Conservation (phyloP, 768 basidiomycete genomes). For the Boletus subparvulus region DNA sequence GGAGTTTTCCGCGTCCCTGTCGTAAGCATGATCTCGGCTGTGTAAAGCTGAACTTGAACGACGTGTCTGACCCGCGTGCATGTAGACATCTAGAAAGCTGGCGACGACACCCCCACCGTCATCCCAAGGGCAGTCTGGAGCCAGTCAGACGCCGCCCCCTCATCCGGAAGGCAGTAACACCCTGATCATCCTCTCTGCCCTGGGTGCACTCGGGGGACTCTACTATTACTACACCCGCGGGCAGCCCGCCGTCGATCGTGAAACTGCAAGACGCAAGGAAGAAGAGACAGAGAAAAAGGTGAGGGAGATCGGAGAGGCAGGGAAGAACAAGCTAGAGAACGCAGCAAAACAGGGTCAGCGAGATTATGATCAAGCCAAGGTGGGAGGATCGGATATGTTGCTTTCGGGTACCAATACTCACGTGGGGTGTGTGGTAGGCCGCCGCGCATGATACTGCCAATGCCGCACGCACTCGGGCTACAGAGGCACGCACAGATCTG, state of each 20-base stretch:
- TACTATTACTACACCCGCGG: conserved; percentile 39
- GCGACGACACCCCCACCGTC: conserved; percentile 14
- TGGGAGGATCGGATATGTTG: conserved; percentile 9
- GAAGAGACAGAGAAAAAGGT: conserved; percentile 33
- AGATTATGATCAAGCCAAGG: conserved; percentile 38
- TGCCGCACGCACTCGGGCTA: conserved; percentile 16
- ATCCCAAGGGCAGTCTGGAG: conserved; percentile 7
- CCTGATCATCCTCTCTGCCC: conserved; percentile 31
- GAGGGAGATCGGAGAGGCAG: conserved; percentile 29
- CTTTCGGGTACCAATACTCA: not conserved
- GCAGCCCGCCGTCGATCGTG: conserved; percentile 18
- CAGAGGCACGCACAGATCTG: conserved; percentile 26
- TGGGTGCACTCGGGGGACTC: conserved; percentile 35
- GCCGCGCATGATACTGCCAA: conserved; percentile 18
- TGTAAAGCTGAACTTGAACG: not conserved
- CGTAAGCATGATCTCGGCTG: conserved; percentile 3
- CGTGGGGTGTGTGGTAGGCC: conserved; percentile 4
- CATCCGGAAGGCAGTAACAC: conserved; percentile 23
- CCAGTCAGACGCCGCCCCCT: not conserved
- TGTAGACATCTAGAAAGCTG: conserved; percentile 13
- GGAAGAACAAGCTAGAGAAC: conserved; percentile 30
- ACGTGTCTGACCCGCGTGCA: not conserved
- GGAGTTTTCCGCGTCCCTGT: not conserved
- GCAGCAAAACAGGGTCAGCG: conserved; percentile 30
- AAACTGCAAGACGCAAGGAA: conserved; percentile 32